phyloP scores from a whole-genome alignment of 148 eudicot genomes.

The Fagopyrum esculentum region DNA sequence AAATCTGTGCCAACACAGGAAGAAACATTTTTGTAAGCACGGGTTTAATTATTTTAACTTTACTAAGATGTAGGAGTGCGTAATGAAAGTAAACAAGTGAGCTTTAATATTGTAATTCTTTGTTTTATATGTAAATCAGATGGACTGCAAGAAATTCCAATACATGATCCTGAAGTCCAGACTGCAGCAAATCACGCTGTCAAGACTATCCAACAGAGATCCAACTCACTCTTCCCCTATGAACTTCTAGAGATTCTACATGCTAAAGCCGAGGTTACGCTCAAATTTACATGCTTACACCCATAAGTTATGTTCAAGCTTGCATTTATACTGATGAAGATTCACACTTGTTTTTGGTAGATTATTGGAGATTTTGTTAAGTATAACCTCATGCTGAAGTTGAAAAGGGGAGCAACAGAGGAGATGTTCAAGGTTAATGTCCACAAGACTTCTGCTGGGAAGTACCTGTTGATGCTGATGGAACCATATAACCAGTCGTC shows the following conservation, averaged over 20 bases:
- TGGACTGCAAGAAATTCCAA: constrained; percentile 27
- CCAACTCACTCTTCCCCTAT: constrained; percentile 27
- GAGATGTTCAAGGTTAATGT: constrained; percentile 35
- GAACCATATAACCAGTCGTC: not conserved
- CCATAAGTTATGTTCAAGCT: not conserved
- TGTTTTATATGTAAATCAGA: constrained; percentile 23
- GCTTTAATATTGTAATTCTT: not conserved
- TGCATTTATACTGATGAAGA: not conserved
- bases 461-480: constrained; percentile 15
- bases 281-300: not conserved
- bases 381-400: constrained; percentile 34
- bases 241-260: constrained; percentile 39
- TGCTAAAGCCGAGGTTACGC: constrained; percentile 45
- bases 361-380: constrained; percentile 29
- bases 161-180: constrained; percentile 35
- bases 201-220: constrained; percentile 33
- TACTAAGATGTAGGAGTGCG: not conserved
- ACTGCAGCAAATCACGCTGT: constrained; percentile 46
- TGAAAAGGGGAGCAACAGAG: constrained; percentile 27
- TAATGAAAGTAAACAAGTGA: not conserved
- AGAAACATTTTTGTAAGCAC: not conserved
- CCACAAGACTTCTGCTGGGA: constrained; percentile 25
- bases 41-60: not conserved
- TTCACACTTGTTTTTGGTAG: constrained; percentile 18
- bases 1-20: not conserved